These are phyloP conservation scores for Vaucheria bursata DNA, from an alignment of 352 stramenopile species.

Conservation along the genomic window DNA sequence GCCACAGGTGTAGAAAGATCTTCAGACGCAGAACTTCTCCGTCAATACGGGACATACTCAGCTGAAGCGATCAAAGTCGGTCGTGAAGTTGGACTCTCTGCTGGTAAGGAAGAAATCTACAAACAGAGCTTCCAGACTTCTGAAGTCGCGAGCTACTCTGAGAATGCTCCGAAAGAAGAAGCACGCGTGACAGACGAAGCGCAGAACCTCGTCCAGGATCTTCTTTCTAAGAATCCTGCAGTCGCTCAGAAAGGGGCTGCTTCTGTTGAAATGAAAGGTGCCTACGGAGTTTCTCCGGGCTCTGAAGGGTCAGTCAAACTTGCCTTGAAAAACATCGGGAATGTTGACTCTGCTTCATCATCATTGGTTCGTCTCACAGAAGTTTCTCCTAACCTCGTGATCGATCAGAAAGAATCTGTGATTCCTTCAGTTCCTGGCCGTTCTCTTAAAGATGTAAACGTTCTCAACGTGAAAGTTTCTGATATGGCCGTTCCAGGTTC, in stretches of 20 bases:
- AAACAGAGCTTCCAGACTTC: not conserved
- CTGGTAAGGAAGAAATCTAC: not conserved
- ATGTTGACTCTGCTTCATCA: not conserved
- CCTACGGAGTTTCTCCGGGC: not conserved
- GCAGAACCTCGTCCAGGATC: not conserved
- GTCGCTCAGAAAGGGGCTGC: not conserved
- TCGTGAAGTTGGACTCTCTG: not conserved
- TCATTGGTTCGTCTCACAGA: not conserved
- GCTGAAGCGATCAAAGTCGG: not conserved
- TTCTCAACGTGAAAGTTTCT: not conserved
- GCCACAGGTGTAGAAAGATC: not conserved
- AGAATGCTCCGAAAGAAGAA: not conserved
- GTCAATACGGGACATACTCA: not conserved
- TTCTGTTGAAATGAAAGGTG: not conserved
- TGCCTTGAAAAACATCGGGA: not conserved
- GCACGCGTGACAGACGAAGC: not conserved
- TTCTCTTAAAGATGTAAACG: not conserved
- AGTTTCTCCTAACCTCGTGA: not conserved
- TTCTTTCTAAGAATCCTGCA: not conserved
- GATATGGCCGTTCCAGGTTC: not conserved
- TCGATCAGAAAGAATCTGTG: not conserved
- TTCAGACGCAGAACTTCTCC: not conserved
- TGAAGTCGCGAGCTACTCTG: not conserved
- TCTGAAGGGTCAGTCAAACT: not conserved
- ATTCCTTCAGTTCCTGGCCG: not conserved